phyloP scores from a whole-genome alignment of 805 yeast species.

The Yarrowia sp. region DNA sequence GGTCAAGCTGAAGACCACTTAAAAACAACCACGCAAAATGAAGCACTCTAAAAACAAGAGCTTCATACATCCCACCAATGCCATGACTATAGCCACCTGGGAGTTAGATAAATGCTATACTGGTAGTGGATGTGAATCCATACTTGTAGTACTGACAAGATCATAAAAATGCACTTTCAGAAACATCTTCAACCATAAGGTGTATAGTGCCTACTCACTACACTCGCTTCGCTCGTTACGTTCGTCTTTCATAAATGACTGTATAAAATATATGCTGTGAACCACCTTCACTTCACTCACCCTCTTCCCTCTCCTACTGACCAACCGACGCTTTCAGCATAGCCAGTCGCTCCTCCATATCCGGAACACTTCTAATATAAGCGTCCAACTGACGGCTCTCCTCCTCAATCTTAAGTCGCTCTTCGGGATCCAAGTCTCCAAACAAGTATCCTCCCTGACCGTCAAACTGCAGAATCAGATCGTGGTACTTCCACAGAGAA shows the following conservation, averaged over 20 bases:
- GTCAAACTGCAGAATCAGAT: conserved; percentile 75
- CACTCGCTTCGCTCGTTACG: too few species aligned
- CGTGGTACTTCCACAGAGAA: conserved; percentile 89
- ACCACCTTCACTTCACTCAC: neutral
- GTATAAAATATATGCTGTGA: conserved; percentile 25
- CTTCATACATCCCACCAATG: too few species aligned
- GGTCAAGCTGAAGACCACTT: too few species aligned
- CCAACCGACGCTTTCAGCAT: conserved; percentile 44
- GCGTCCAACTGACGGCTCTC: conserved; percentile 71
- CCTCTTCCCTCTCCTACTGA: neutral
- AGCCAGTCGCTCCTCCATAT: conserved; percentile 61
- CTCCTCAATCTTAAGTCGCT: conserved; percentile 71
- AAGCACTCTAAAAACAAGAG: too few species aligned
- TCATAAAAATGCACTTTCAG: too few species aligned
- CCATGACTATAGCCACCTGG: too few species aligned
- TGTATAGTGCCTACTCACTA: too few species aligned
- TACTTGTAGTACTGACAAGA: too few species aligned
- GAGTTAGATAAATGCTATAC: too few species aligned
- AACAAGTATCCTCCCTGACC: conserved; percentile 73
- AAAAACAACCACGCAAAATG: too few species aligned
- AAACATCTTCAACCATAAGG: too few species aligned
- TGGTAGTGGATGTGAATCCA: too few species aligned
- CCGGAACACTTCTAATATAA: conserved; percentile 66
- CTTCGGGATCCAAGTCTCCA: conserved; percentile 64
- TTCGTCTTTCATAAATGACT: neutral